These are phyloP conservation scores for Dothideomycetes sp. DNA, from an alignment of 2,329 filamentous ascomycete genomes.

Conservation along the genomic window DNA sequence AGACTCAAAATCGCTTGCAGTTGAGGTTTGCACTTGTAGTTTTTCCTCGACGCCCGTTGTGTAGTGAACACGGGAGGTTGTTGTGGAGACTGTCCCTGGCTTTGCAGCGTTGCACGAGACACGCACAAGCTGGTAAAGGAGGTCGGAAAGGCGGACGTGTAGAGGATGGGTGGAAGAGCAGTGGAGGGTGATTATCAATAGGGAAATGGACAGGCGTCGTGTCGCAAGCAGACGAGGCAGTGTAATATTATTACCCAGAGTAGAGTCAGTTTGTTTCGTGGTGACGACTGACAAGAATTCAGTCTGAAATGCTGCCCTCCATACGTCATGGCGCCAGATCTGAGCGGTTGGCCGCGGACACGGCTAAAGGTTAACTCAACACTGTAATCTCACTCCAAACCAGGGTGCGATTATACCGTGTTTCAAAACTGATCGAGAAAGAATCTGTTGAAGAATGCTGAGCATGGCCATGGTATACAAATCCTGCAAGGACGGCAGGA, in stretches of 20 bases:
- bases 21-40: too few species aligned
- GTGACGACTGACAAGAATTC: not conserved
- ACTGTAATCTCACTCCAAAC: not conserved
- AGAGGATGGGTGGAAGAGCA: too few species aligned
- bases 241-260: too few species aligned
- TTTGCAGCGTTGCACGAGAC: too few species aligned
- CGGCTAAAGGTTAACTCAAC: too few species aligned
- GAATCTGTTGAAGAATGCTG: not conserved
- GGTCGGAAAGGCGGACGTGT: too few species aligned
- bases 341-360: not conserved
- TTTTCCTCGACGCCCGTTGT: too few species aligned
- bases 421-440: not conserved
- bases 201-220: not conserved
- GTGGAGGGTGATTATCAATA: not conserved
- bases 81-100: too few species aligned
- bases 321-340: not conserved
- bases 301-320: not conserved
- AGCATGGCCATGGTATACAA: not conserved
- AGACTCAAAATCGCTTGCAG: too few species aligned
- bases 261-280: not conserved
- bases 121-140: too few species aligned
- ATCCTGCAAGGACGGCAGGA: too few species aligned
- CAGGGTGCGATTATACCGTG: not conserved
- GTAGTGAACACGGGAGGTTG: too few species aligned
- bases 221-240: constrained; percentile 2